Percentiles rank a stretch among this genome's conserved stretches.
Evolutionary conservation across 1,139 yeast species (phyloP).

Genomic region (Kluyveromyces sp.): DNA sequence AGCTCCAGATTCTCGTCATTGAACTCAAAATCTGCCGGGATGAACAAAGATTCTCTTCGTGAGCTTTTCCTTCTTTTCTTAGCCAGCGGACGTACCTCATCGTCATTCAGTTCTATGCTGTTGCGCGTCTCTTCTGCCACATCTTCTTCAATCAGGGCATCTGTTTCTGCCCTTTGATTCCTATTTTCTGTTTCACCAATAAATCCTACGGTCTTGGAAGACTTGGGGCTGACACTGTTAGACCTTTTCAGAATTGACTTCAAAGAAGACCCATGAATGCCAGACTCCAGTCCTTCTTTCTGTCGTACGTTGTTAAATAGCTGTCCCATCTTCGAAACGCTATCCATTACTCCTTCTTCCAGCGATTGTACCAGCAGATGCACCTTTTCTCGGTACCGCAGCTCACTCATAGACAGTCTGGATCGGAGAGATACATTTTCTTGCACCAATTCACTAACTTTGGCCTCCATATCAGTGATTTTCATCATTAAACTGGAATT

Average conservation of each 20-base stretch:
- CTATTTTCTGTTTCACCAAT: not conserved
- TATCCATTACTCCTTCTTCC: conserved; percentile 38
- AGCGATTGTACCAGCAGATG: conserved; percentile 34
- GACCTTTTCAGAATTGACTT: conserved; percentile 1
- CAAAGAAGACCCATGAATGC: not conserved
- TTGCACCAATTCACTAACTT: conserved; percentile 40
- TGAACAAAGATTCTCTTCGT: conserved; percentile 36
- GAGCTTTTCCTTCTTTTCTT: conserved; percentile 34
- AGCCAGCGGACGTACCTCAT: conserved; percentile 10
- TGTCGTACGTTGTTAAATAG: conserved; percentile 24
- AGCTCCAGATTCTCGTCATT: conserved; percentile 16
- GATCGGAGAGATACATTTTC: conserved; percentile 41
- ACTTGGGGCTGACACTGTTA: not conserved
- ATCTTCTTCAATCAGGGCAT: conserved; percentile 2
- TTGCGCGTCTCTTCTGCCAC: not conserved
- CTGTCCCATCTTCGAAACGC: conserved; percentile 41
- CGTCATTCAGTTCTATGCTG: conserved; percentile 10
- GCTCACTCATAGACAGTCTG: conserved; percentile 30
- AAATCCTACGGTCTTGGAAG: conserved; percentile 5
- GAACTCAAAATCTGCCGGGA: conserved; percentile 29
- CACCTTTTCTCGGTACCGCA: conserved; percentile 31
- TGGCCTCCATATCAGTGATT: conserved; percentile 46
- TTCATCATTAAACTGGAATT: conserved; percentile 46
- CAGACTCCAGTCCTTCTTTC: not conserved
- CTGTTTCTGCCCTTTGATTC: not conserved